Evolutionary conservation across 1,284 basidiomycete species (phyloP), one percentile per base, ranked within the genome.

Genomic region (Austropuccinia psidii): DNA sequence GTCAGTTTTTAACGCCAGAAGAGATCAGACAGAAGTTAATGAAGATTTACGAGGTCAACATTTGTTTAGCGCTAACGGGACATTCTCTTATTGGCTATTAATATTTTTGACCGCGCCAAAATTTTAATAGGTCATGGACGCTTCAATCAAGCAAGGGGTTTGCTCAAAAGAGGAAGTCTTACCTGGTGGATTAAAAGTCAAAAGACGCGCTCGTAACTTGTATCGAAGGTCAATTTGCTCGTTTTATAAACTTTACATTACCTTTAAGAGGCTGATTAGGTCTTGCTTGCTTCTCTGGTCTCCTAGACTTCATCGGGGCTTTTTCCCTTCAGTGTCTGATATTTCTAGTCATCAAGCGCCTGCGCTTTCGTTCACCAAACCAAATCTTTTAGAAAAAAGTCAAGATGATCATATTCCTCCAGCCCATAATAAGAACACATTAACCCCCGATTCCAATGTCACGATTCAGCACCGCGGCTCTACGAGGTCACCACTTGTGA

Each of bases 181-280:
- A 5, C 95, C 95, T 0, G 94, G 95, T 24, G 86, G 91, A 11
- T 82, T 98, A n/a, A 82, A 85, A 5, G 83, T 95, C 24, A 85
- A 88, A 45, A 85, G 92, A 21, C 85, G 91, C 58, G 93, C 93
- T 17, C 90, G 91, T 0, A 64, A 72, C 9, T 37, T 76, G 52
- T 75, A 74, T 69, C 76, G 87, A 86, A 27, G 89, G 90, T 80
- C 90, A 90, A 79, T 87, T 88, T 8, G 87, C n/a, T n/a, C n/a
- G n/a, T n/a, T n/a, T n/a, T 87, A 6, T 82, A 89, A 3, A 80
- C 83, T 27, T 67, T 81, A 19, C 45, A n/a, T n/a, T 60, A 21
- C 33, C 19, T 49, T 49, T 49, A 11, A 4, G 45, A 8, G 8
- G n/a, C 27, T 55, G 52, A 31, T 21, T 17, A 49, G n/a, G n/a